phyloP scores from a whole-genome alignment of 2,329 filamentous ascomycete genomes.

The Plenodomus lindquistii region DNA sequence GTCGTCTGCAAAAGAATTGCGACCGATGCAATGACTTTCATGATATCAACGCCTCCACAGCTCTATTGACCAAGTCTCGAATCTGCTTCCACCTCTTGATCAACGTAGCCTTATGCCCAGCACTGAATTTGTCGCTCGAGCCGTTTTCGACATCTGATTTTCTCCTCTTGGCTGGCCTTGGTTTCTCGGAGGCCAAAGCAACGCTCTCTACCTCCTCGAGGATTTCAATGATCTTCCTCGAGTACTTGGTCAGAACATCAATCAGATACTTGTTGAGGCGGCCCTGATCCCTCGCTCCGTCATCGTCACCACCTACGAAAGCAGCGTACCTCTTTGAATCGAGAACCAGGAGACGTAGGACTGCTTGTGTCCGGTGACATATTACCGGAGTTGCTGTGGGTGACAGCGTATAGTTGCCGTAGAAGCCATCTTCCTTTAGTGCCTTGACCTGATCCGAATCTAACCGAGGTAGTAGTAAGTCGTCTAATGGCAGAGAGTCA shows the following conservation, averaged over 20 bases:
- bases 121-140: neutral
- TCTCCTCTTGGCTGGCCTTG: neutral
- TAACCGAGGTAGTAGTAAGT: constrained; percentile 47
- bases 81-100: constrained; percentile 47
- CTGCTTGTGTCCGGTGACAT: constrained; percentile 53
- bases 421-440: constrained; percentile 50
- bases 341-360: constrained; percentile 43
- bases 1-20: too few relatives aligned
- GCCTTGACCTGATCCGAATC: constrained; percentile 32
- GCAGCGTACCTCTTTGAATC: constrained; percentile 33
- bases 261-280: constrained; percentile 45
- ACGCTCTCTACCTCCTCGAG: constrained; percentile 31
- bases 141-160: neutral
- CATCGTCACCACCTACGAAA: constrained; percentile 38
- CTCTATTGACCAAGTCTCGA: constrained; percentile 20
- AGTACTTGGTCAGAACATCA: constrained; percentile 33
- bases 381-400: constrained; percentile 29
- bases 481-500: constrained; percentile 49
- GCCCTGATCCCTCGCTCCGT: constrained; percentile 40
- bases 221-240: constrained; percentile 30
- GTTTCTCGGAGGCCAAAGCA: constrained; percentile 12
- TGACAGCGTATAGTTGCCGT: constrained; percentile 39
- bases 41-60: constrained; percentile 9
- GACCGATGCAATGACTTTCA: neutral
- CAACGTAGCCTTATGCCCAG: constrained; percentile 29